phyloP scores from a whole-genome alignment of 176 grass and related monocot genomes.

The Triticum monococcum region DNA sequence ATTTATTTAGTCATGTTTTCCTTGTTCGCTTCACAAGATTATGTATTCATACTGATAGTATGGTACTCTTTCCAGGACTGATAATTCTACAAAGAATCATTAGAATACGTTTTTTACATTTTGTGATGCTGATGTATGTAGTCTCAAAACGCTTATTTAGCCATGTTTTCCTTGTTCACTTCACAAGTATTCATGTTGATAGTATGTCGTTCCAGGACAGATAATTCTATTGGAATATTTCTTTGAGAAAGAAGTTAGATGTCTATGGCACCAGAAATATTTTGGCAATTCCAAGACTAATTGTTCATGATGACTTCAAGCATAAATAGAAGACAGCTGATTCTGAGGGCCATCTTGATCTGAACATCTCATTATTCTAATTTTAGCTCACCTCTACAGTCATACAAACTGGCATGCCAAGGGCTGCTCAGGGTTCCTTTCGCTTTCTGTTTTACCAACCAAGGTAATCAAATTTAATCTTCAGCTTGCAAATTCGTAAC shows the following conservation, averaged over 20 bases:
- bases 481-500: too few relatives aligned
- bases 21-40: too few relatives aligned
- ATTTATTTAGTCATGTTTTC: too few relatives aligned
- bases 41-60: too few relatives aligned
- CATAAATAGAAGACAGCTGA: constrained; percentile 6
- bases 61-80: too few relatives aligned
- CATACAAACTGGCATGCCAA: constrained; percentile 33
- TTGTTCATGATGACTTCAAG: constrained; percentile 40
- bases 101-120: too few relatives aligned
- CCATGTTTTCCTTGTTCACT: background rate
- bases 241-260: constrained; percentile 88
- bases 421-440: constrained; percentile 31
- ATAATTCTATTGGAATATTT: constrained; percentile 22
- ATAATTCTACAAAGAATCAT: too few relatives aligned
- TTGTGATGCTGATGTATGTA: too few relatives aligned
- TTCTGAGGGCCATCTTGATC: constrained; percentile 31
- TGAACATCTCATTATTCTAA: constrained; percentile 34
- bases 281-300: constrained; percentile 31
- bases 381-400: constrained; percentile 28
- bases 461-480: too few relatives aligned
- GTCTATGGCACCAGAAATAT: constrained; percentile 40
- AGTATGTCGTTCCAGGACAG: too few relatives aligned
- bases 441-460: constrained; percentile 29
- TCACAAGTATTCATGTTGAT: background rate
- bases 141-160: background rate